Evolutionary conservation across 495 filamentous ascomycete genomes (phyloP).

Genomic region (Aspergillus cavernicola): DNA sequence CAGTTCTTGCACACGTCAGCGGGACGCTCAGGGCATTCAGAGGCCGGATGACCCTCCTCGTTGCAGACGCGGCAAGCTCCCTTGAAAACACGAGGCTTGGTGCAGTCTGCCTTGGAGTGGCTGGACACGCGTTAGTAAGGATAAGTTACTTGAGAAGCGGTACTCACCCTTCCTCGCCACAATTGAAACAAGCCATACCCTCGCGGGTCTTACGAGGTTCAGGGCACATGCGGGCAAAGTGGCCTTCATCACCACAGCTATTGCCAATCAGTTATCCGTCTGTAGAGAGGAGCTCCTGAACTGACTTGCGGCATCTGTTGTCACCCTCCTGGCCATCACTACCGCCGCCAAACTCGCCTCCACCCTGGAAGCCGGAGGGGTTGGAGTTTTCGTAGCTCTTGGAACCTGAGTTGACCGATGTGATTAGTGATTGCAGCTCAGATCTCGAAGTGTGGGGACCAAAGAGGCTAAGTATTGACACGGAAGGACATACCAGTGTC

Average conservation of each 20-base stretch:
- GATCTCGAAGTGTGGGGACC: background rate
- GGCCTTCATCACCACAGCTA: constrained; percentile 52
- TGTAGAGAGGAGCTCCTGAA: constrained; percentile 6
- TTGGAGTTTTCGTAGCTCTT: constrained; percentile 17
- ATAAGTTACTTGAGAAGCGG: background rate
- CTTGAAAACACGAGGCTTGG: constrained; percentile 62
- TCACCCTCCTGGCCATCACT: constrained; percentile 20
- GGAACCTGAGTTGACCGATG: background rate
- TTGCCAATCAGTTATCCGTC: background rate
- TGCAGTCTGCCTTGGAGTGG: constrained; percentile 65
- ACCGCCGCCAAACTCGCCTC: constrained; percentile 11
- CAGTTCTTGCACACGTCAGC: constrained; percentile 72
- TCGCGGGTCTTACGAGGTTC: constrained; percentile 45
- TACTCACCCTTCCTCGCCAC: constrained; percentile 65
- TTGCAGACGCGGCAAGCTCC: constrained; percentile 70
- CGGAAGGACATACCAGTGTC: constrained; percentile 4
- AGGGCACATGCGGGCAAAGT: constrained; percentile 58
- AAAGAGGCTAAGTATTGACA: too few relatives aligned
- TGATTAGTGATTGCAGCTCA: background rate
- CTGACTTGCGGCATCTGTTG: constrained; percentile 46
- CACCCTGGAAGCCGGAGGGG: too few relatives aligned
- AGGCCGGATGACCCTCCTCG: constrained; percentile 66
- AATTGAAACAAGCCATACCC: constrained; percentile 69
- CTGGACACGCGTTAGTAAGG: constrained; percentile 26
- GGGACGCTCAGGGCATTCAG: constrained; percentile 67